Base-by-base conservation (phyloP, 2,329 filamentous ascomycete genomes). In the Hypoxylon sp. region DNA sequence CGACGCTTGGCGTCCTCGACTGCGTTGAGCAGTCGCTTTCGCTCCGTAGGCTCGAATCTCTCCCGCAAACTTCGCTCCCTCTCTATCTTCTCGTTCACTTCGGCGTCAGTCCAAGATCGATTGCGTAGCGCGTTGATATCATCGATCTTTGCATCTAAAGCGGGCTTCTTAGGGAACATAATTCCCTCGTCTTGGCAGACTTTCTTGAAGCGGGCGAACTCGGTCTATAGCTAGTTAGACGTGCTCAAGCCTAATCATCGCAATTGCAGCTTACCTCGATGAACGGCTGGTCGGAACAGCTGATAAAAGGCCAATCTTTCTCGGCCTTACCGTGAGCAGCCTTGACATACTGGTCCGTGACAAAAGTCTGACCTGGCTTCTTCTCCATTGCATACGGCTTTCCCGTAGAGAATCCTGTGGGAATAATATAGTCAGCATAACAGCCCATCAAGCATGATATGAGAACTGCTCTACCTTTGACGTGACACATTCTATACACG, bases 261-360 rank as follows among this genome's bases (percentile, higher is more conserved):
- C 18, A 23, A 42, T 17, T 40, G 23, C 55, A n/a, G 49, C 81
- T 63, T 78, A 91, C 89, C 74, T 95, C 92, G n/a, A 89, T 91
- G 70, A 98, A 90, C 37, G 83, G 81, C 46, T 88, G 86, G 73
- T 97, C 93, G 0, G 95, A 98, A 71, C 94, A 93, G 62, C 89
- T 88, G 60, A 95, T 88, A 74, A 98, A 97, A 3, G 93, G 92
- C 77, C 92, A 97, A 29, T 93, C 87, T 72, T 89, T 89, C 70
- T 92, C 84, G 0, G 90, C 83, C 68, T 93, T 92, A 41, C 95
- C 95, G 71, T 96, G 90, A 6, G 91, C 87, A 37, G 91, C 87
- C 50, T 88, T 79, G 26, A 91, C 86, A 71, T 98, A 97, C 72
- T 93, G 89, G 60, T 96, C 92, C 0, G 92, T 96, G 26, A 90